These are phyloP conservation scores for Alloteropsis angusta DNA, from an alignment of 202 grass and related monocot genomes.

Conservation along the genomic window DNA sequence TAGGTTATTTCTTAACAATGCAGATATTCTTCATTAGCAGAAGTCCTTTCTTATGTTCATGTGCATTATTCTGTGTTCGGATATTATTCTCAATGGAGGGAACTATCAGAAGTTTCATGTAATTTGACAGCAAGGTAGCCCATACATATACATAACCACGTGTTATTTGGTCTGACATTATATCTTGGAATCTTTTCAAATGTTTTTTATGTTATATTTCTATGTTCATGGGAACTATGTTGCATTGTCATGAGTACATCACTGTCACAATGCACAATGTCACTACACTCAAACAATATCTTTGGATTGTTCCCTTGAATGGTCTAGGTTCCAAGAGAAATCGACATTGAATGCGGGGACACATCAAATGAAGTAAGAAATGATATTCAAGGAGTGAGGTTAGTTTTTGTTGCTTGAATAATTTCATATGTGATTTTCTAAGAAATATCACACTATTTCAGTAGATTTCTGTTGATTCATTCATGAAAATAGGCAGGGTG, in stretches of 20 bases:
- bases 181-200: background rate
- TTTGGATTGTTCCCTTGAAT: constrained; percentile 23
- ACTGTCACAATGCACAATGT: background rate
- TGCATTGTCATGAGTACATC: background rate
- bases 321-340: constrained; percentile 54
- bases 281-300: background rate
- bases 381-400: constrained; percentile 31
- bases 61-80: background rate
- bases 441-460: constrained; percentile 15
- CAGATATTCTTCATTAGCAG: background rate
- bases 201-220: background rate
- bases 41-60: constrained; percentile 12
- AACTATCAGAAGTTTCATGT: background rate
- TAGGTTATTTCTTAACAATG: constrained; percentile 34
- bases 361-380: constrained; percentile 39
- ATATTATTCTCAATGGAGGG: background rate
- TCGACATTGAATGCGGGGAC: constrained; percentile 54
- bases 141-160: background rate
- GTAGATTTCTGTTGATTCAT: background rate
- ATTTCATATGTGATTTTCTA: background rate
- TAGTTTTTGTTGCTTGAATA: constrained; percentile 7
- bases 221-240: constrained; percentile 6
- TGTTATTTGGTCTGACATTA: background rate
- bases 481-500: no score
- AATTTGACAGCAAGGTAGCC: background rate